Evolutionary conservation across 1,284 basidiomycete genomes (phyloP).

Genomic region (Caloboletus firmus): DNA sequence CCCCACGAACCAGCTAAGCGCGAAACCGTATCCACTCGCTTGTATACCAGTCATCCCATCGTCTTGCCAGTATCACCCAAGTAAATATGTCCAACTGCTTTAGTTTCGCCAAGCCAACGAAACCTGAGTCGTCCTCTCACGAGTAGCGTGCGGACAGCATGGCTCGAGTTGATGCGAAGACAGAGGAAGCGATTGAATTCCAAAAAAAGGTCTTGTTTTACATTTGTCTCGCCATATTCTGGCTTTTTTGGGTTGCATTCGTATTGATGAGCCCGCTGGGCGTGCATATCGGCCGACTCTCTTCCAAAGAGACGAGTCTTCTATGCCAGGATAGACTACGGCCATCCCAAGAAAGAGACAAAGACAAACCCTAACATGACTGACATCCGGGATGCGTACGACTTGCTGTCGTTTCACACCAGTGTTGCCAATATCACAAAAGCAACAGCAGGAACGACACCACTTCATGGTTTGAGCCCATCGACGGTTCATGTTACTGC

Average conservation of each 20-base stretch:
- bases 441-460: neutral
- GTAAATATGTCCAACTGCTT: neutral
- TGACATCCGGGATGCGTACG: neutral
- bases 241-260: neutral
- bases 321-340: no score
- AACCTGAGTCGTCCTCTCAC: neutral
- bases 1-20: neutral
- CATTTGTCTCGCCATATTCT: neutral
- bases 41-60: constrained; percentile 6
- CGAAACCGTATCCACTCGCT: neutral
- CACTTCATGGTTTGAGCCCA: neutral
- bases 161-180: neutral
- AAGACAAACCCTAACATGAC: neutral
- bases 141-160: neutral
- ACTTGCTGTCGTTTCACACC: neutral
- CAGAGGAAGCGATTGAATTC: neutral
- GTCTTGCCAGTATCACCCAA: constrained; percentile 3
- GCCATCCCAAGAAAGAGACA: no score
- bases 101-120: neutral
- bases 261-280: neutral
- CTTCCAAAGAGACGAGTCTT: no score
- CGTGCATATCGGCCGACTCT: no score
- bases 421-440: neutral
- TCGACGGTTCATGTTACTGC: neutral
- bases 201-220: neutral